phyloP scores from a whole-genome alignment of 257 asterid species.

The Solanum bukasovii region DNA sequence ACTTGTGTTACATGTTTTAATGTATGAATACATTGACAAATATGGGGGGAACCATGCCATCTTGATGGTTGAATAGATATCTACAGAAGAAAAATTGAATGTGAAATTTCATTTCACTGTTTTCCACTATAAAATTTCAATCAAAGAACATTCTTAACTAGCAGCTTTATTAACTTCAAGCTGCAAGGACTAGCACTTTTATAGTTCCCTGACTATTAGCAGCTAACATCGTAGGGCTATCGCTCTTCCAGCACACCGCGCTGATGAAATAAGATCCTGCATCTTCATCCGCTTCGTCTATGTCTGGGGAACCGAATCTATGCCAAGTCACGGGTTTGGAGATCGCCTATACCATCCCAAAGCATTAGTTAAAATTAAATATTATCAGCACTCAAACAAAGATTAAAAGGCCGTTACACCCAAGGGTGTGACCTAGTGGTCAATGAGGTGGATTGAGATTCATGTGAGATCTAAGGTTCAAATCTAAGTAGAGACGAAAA shows the following conservation, averaged over 20 bases:
- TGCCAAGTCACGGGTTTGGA: constrained; percentile 31
- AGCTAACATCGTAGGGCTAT: constrained; percentile 30
- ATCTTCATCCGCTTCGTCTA: constrained; percentile 26
- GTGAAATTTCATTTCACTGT: not conserved
- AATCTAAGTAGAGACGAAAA: not conserved
- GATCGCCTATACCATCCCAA: constrained; percentile 12
- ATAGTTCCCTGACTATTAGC: constrained; percentile 37
- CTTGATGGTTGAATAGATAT: not conserved
- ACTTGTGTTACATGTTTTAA: not conserved
- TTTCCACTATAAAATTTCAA: not conserved
- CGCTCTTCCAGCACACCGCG: constrained; percentile 40
- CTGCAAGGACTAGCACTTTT: constrained; percentile 27
- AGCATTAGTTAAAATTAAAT: not conserved
- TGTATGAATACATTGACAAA: not conserved
- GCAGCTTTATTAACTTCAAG: not conserved
- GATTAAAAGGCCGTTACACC: not conserved
- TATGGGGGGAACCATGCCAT: not conserved
- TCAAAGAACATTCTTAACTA: not conserved
- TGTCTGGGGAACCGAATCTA: constrained; percentile 22
- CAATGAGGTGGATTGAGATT: not conserved
- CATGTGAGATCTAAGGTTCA: not conserved
- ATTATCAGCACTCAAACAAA: not conserved
- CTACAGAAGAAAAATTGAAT: not conserved
- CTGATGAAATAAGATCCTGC: constrained; percentile 22
- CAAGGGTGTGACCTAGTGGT: not conserved